Evolutionary conservation across 2,329 filamentous ascomycete genomes (phyloP).

Genomic region (Emmonsiellopsis sp.): DNA sequence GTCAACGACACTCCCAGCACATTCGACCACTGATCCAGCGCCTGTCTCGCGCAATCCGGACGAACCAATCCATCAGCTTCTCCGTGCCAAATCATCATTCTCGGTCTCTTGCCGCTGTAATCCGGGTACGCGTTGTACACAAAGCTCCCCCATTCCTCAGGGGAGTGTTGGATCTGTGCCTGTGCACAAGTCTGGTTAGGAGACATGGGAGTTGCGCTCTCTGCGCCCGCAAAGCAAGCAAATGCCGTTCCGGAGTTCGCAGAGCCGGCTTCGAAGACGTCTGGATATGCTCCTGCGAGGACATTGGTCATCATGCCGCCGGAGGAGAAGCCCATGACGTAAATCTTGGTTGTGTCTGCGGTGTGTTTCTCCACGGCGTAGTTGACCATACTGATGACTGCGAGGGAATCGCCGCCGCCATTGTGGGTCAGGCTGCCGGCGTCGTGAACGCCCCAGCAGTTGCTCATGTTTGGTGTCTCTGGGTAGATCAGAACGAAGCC

Average conservation of each 20-base stretch:
- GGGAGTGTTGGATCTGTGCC: conserved; percentile 37
- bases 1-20: neutral
- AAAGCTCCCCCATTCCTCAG: conserved; percentile 26
- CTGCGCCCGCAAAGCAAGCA: conserved; percentile 38
- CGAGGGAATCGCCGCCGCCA: conserved; percentile 47
- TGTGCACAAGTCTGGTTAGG: conserved; percentile 46
- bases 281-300: conserved; percentile 43
- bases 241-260: conserved; percentile 46
- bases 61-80: conserved; percentile 21
- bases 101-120: conserved; percentile 24
- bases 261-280: conserved; percentile 42
- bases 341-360: conserved; percentile 43
- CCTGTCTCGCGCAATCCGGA: conserved; percentile 15
- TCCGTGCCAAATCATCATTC: conserved; percentile 28
- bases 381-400: conserved; percentile 50
- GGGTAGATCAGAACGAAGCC: conserved; percentile 43
- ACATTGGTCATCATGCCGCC: conserved; percentile 51
- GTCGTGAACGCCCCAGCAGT: conserved; percentile 50
- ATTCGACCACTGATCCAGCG: conserved; percentile 18
- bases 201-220: conserved; percentile 14
- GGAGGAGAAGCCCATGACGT: conserved; percentile 45
- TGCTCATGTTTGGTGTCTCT: conserved; percentile 37
- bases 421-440: conserved; percentile 43
- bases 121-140: conserved; percentile 24
- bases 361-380: conserved; percentile 45